Evolutionary conservation across 768 basidiomycete genomes (phyloP).

Genomic region (Suillus ampliporus): DNA sequence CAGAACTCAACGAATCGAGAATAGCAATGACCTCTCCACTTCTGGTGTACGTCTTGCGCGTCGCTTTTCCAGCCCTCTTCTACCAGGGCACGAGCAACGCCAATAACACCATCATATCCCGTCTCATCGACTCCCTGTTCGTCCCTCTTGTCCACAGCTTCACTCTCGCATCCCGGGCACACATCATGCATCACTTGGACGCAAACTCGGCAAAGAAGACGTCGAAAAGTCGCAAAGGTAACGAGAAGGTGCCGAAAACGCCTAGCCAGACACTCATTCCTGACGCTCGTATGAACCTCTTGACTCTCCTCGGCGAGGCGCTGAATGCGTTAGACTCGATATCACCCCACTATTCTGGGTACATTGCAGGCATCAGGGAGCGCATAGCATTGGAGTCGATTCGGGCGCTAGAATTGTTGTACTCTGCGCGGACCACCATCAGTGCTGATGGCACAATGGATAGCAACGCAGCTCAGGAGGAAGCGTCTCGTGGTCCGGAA

Average conservation of each 20-base stretch:
- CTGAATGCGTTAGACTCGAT: conserved; percentile 26
- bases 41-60: conserved; percentile 27
- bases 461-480: conserved; percentile 1
- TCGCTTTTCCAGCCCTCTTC: conserved; percentile 25
- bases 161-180: background rate
- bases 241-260: conserved; percentile 1
- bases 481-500: background rate
- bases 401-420: conserved; percentile 31
- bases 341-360: background rate
- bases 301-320: conserved; percentile 29
- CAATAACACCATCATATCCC: conserved; percentile 22
- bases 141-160: conserved; percentile 23
- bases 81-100: conserved; percentile 6
- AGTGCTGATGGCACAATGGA: background rate
- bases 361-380: conserved; percentile 16
- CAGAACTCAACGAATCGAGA: conserved; percentile 22
- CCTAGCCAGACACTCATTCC: conserved; percentile 6
- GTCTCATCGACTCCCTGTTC: conserved; percentile 26
- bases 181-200: background rate
- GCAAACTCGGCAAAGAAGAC: background rate
- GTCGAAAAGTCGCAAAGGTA: conserved; percentile 4
- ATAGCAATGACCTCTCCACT: conserved; percentile 30
- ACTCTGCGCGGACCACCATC: conserved; percentile 1
- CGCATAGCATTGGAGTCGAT: conserved; percentile 35
- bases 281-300: conserved; percentile 27